phyloP scores from a whole-genome alignment of 169 alveolate species.

The Eimeria acervulina region DNA sequence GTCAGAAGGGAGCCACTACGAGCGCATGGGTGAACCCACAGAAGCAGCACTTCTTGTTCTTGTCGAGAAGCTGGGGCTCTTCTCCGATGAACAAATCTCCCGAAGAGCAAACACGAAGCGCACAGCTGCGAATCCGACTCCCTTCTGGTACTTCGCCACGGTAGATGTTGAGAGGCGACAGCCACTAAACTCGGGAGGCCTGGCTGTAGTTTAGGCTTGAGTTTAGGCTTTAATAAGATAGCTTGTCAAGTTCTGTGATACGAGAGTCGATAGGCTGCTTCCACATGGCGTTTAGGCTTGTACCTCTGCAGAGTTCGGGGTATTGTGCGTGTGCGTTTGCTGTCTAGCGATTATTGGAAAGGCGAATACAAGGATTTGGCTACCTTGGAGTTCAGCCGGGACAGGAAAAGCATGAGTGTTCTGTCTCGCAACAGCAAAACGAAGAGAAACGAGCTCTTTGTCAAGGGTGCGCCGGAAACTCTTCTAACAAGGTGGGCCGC shows the following conservation, averaged over 20 bases:
- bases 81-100: constrained; percentile 85
- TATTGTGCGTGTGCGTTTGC: background rate
- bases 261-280: background rate
- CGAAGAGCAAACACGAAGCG: constrained; percentile 87
- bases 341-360: constrained; percentile 82
- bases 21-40: constrained; percentile 93
- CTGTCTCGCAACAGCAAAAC: constrained; percentile 70
- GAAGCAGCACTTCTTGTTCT: constrained; percentile 90
- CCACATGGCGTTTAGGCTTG: background rate
- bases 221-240: background rate
- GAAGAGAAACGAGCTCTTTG: constrained; percentile 89
- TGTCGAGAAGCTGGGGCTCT: constrained; percentile 62
- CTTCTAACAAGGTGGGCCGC: constrained; percentile 91
- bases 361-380: constrained; percentile 90
- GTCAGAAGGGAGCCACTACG: constrained; percentile 69
- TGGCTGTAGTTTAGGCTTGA: background rate
- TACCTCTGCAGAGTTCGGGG: background rate
- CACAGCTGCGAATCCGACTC: constrained; percentile 25
- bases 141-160: constrained; percentile 61
- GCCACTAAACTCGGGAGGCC: background rate
- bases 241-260: background rate
- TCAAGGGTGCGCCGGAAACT: constrained; percentile 99
- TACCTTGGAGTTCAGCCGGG: constrained; percentile 97
- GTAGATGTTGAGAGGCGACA: background rate
- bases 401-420: constrained; percentile 98